Evolutionary conservation across 192 early-diverging fungal species (phyloP), one percentile per base, ranked within the genome.

Genomic region (Coemansia sp.): DNA sequence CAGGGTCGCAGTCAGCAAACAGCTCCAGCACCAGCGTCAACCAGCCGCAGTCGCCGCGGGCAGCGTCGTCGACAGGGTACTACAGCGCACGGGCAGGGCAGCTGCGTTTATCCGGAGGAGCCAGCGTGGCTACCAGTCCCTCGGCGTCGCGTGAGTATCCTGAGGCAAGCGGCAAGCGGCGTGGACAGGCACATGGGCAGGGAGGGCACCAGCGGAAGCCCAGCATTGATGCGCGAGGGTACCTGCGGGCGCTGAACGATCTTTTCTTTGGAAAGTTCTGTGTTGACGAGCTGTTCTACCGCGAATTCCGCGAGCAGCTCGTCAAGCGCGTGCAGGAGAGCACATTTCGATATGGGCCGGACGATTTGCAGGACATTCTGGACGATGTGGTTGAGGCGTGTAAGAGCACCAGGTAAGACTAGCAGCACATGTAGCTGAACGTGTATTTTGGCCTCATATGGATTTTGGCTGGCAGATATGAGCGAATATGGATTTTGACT

Each of bases 261-360:
- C 45, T 83, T 24, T 74, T 83, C 58, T 83, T 83, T 59, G 67
- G 69, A 29, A 79, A 79, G 55, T 83, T 79, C 50, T 78, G 76
- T 48, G 72, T 78, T 9, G 82, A 83, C 22, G 82, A 83, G 66
- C 69, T 83, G 27, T 75, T 79, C 53, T 79, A 68, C 62, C 62
- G 73, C 55, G 76, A 75, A 57, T 70, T 75, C 41, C 76, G 76
- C 58, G 72, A 83, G 60, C 76, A 72, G 64, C 63, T 83, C 48
- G 69, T 79, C 50, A 66, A 54, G 58, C 76, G 82, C 47, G 67
- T 83, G 19, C 82, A 78, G 57, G 64, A 76, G 54, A 73, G 76
- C 67, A 73, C 82, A 38, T 70, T 69, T 56, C 64, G 62, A 41
- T 72, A 73, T 27, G 70, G 69, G n/a, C 70, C 72, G 11, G 67